Base-by-base conservation (phyloP, 495 filamentous ascomycete species). In the Podospora bellae-mahoneyi region DNA sequence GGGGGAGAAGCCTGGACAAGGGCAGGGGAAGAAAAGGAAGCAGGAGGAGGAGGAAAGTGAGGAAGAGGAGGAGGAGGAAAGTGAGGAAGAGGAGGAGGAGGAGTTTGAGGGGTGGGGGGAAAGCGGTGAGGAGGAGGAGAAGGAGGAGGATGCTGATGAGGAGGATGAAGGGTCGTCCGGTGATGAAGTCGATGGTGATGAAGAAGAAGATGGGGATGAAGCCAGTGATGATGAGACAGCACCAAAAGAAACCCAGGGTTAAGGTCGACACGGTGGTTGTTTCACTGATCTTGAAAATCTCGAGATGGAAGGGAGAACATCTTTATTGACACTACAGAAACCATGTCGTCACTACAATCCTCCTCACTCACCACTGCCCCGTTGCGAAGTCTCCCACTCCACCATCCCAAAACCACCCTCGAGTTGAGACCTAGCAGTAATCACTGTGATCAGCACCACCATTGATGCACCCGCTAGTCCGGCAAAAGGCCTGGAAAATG, bases 1-100 rank as follows among this genome's bases (percentile, higher is more conserved):
- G 74, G 57, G 62, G 27, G 66, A 64, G 66, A 58, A 60, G 23
- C 57, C 64, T 58, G 30, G 23, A 65, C 7, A 1, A 2, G 39
- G 39, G 39, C 78, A 70, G 44, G 79, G 72, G 60, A 78, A 77
- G 62, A 44, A 13, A 39, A 23, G 23, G 23, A 23, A 65, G 39
- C 30, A 59, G 9, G 58, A 57, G 1, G 66, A 65, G 23, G 64
- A 60, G 23, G 71, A 66, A 6, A 64, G 68, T n/a, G 48, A 57
- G 9, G 39, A 28, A 3, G 56, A 44, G 13, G 55, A 23, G 20
- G 20, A 57, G 20, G 69, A 69, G 19, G 71, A 64, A n/a, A n/a
- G n/a, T n/a, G n/a, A n/a, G n/a, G n/a, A n/a, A n/a, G n/a, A 20
- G 20, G 20, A 57, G 20, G 69, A 69, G 19, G 71, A 64, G 5